Conservation (phyloP, 176 grass and related monocot genomes). For the Lolium multiflorum region DNA sequence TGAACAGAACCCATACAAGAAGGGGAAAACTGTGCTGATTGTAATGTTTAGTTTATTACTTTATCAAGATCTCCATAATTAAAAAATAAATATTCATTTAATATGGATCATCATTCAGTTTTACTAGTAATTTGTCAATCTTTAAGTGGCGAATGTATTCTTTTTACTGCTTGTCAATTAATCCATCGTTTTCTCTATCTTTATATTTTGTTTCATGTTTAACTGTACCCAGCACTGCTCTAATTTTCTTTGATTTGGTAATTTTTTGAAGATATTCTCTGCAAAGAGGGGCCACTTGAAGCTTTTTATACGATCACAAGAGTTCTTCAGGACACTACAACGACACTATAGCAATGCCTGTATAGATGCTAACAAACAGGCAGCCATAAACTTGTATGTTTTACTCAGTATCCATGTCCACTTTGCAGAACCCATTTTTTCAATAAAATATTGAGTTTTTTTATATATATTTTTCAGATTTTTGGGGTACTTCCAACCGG, state of each 20-base stretch:
- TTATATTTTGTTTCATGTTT: conserved; percentile 39
- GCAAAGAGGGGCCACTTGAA: conserved; percentile 86
- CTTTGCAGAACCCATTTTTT: conserved; percentile 20
- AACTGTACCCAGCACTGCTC: conserved; percentile 20
- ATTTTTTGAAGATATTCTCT: conserved; percentile 86
- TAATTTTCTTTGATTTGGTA: conserved; percentile 46
- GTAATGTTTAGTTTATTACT: not conserved
- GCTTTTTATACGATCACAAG: conserved; percentile 77
- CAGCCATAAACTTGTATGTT: conserved; percentile 96
- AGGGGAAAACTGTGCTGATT: not conserved
- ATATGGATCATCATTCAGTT: conserved; percentile 25
- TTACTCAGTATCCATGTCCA: conserved; percentile 24
- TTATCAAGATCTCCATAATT: conserved; percentile 11
- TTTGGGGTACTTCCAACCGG: conserved; percentile 85
- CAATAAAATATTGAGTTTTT: not conserved
- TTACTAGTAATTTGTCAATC: conserved; percentile 18
- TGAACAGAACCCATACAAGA: not conserved
- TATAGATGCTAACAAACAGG: conserved; percentile 92
- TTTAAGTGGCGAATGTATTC: not conserved
- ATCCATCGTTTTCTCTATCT: not conserved
- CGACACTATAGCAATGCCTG: conserved; percentile 94
- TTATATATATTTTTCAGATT: conserved; percentile 66
- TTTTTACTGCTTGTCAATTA: not conserved
- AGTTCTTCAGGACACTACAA: conserved; percentile 91
- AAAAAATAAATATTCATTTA: not conserved